Percentiles rank a stretch among this genome's conserved stretches.
Conservation (phyloP, 768 basidiomycete genomes). For the Sporobolomyces phaffii region DNA sequence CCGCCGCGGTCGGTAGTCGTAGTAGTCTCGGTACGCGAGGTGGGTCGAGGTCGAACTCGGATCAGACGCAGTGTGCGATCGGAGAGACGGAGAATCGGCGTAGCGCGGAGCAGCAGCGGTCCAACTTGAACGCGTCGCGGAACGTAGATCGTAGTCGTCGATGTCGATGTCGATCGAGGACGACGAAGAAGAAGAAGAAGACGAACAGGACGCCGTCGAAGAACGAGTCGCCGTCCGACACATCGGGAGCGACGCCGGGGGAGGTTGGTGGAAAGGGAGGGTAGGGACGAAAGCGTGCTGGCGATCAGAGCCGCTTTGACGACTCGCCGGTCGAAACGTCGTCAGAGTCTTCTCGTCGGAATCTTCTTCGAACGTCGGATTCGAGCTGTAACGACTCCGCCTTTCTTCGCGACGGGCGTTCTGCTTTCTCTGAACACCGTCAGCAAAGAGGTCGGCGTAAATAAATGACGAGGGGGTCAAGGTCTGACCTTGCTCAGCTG, state of each 20-base stretch:
- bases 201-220: background rate
- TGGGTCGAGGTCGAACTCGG: background rate
- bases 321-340: background rate
- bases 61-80: background rate
- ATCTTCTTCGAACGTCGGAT: background rate
- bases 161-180: background rate
- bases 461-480: background rate
- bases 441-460: background rate
- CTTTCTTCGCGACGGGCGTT: background rate
- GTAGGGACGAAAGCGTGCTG: slow-evolving; percentile 4
- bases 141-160: background rate
- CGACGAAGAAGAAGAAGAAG: background rate
- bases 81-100: background rate
- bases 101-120: no score
- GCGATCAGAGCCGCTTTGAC: background rate
- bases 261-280: slow-evolving; percentile 1
- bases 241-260: slow-evolving; percentile 6
- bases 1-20: background rate
- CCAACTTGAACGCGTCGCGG: background rate
- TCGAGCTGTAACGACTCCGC: background rate
- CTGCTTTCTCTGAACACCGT: no score
- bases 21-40: background rate
- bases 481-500: slow-evolving; percentile 9
- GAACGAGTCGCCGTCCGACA: slow-evolving; percentile 1
- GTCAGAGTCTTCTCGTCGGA: background rate